Percentiles rank a stretch among this genome's conserved stretches.
phyloP scores from a whole-genome alignment of 1,139 yeast species.

The Kodamaea sp. region DNA sequence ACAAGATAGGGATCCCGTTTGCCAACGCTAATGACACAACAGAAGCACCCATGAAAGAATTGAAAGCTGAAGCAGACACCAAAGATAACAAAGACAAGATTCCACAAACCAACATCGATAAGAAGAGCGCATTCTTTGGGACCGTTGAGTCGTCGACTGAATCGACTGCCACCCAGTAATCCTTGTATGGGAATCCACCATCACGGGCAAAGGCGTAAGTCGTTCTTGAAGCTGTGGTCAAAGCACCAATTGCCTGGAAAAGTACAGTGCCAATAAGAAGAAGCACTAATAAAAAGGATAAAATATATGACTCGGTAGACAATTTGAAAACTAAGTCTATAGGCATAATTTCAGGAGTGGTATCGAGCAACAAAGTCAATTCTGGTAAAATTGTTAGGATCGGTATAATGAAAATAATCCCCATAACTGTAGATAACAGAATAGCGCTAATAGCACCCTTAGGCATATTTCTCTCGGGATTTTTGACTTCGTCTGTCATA shows the following conservation, averaged over 20 bases:
- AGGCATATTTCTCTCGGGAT: constrained; percentile 77
- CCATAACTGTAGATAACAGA: constrained; percentile 62
- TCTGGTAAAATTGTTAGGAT: constrained; percentile 72
- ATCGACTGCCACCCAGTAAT: constrained; percentile 66
- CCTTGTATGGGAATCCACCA: constrained; percentile 75
- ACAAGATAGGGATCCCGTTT: constrained; percentile 72
- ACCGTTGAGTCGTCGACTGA: constrained; percentile 55
- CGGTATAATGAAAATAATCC: constrained; percentile 71
- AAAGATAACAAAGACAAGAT: constrained; percentile 64
- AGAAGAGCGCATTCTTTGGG: constrained; percentile 70
- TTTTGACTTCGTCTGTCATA: constrained; percentile 78
- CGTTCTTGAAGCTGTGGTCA: constrained; percentile 84
- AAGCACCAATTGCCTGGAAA: constrained; percentile 77
- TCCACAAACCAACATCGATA: constrained; percentile 68
- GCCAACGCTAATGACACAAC: constrained; percentile 76
- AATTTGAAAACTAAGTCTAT: constrained; percentile 67
- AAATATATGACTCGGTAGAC: constrained; percentile 66
- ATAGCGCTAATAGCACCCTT: constrained; percentile 72
- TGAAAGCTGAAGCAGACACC: constrained; percentile 73
- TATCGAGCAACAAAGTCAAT: constrained; percentile 51
- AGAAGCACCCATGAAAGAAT: constrained; percentile 86
- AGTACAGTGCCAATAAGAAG: constrained; percentile 70
- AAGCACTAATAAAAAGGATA: constrained; percentile 66
- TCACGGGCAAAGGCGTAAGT: constrained; percentile 89
- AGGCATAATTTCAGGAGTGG: constrained; percentile 66